Conservation (phyloP, 2,329 filamentous ascomycete genomes). For the Falciphora oryzae region DNA sequence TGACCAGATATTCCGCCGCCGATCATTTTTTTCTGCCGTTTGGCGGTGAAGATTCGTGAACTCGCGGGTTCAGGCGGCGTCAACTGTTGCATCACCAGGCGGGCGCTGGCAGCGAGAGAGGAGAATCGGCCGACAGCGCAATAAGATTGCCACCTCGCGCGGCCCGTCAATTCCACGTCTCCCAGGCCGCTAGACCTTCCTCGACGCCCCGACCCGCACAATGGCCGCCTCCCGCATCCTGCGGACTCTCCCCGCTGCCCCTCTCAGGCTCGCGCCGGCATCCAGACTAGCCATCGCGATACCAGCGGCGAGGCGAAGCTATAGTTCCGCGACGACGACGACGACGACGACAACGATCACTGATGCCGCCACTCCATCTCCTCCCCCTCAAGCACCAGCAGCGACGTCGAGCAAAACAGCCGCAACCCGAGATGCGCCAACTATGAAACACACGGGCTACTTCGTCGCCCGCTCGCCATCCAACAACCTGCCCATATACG, state of each 20-base stretch:
- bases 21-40: background rate
- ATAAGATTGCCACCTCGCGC: no score
- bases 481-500: constrained; percentile 72
- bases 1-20: background rate
- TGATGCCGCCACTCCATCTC: background rate
- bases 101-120: background rate
- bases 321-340: background rate
- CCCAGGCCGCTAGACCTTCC: no score
- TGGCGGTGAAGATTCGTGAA: background rate
- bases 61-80: background rate
- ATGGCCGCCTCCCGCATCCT: background rate
- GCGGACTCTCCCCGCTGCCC: background rate
- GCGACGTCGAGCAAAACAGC: background rate
- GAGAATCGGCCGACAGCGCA: no score
- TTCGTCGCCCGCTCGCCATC: constrained; percentile 65
- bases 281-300: background rate
- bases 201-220: background rate
- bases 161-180: no score
- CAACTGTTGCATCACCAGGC: background rate
- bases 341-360: background rate
- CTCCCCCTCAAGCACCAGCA: constrained; percentile 7
- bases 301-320: background rate
- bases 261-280: background rate
- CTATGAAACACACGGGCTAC: constrained; percentile 37
- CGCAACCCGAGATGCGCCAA: no score